Percentiles rank a stretch among this genome's conserved stretches.
phyloP scores from a whole-genome alignment of 257 asterid species.

The Gentiana straminea region DNA sequence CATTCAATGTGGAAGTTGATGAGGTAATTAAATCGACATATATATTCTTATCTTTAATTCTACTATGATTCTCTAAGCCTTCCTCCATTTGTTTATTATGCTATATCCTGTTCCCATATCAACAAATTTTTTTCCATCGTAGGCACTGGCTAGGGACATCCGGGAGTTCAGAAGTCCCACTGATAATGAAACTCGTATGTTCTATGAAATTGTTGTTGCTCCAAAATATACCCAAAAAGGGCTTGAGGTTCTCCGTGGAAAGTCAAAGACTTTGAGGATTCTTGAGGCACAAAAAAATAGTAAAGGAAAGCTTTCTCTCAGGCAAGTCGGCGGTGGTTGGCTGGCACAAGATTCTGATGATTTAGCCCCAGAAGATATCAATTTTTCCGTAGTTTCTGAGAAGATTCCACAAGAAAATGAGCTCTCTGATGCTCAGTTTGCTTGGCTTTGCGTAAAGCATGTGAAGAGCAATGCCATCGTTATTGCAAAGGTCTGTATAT shows the following conservation, averaged over 20 bases:
- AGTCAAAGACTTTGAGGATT: constrained; percentile 87
- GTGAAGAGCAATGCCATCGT: constrained; percentile 97
- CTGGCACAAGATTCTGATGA: constrained; percentile 96
- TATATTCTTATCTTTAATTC: not conserved
- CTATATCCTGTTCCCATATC: too few species aligned
- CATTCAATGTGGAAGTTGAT: constrained; percentile 91
- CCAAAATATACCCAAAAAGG: constrained; percentile 79
- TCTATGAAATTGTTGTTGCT: constrained; percentile 89
- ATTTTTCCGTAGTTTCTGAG: constrained; percentile 55
- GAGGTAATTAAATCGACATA: constrained; percentile 45
- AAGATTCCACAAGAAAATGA: constrained; percentile 59
- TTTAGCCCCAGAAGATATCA: constrained; percentile 67
- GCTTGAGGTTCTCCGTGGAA: constrained; percentile 88
- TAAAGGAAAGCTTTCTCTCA: constrained; percentile 73
- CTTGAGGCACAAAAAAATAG: constrained; percentile 75
- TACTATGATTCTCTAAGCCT: too few species aligned
- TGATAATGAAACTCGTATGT: constrained; percentile 88
- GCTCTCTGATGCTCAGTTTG: constrained; percentile 69
- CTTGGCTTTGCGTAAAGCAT: constrained; percentile 93
- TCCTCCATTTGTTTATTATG: too few species aligned
- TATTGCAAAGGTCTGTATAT: constrained; percentile 60
- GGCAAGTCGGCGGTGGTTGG: constrained; percentile 99
- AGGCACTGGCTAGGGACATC: constrained; percentile 89
- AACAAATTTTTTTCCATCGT: constrained; percentile 3
- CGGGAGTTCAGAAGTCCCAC: constrained; percentile 93